A percentile compares a stretch with the other conserved stretches of the same genome.
Evolutionary conservation across 768 basidiomycete species (phyloP).

Genomic region (Phlebiopsis gigantea): DNA sequence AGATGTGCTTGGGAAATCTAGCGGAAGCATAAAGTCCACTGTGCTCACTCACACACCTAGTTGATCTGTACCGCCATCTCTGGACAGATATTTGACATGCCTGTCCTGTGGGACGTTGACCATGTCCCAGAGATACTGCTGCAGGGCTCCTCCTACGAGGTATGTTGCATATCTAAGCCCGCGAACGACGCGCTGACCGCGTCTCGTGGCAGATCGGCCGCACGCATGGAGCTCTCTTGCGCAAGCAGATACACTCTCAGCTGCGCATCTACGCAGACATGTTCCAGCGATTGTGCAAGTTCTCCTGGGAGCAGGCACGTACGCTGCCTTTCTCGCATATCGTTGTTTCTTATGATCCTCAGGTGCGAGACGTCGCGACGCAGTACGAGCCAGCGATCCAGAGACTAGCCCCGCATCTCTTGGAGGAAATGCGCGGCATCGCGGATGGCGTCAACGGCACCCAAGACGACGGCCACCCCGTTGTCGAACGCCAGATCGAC

Average conservation of each 20-base stretch:
- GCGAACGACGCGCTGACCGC: not conserved
- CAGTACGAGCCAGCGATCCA: conserved; percentile 22
- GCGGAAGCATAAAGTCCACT: too few relatives aligned
- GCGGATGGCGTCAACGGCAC: conserved; percentile 22
- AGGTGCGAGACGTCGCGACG: conserved; percentile 23
- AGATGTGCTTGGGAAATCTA: too few relatives aligned
- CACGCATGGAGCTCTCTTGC: conserved; percentile 26
- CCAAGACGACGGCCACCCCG: not conserved
- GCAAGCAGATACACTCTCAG: conserved; percentile 26
- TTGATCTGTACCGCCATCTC: too few relatives aligned
- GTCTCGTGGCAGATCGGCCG: conserved; percentile 23
- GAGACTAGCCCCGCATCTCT: conserved; percentile 24
- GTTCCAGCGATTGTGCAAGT: conserved; percentile 26
- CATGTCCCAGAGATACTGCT: conserved; percentile 7
- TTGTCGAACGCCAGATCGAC: conserved; percentile 12
- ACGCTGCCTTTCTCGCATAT: not conserved
- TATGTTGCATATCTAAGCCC: not conserved
- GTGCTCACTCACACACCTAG: too few relatives aligned
- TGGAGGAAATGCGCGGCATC: conserved; percentile 31
- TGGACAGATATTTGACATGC: too few relatives aligned
- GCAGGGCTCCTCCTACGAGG: conserved; percentile 17
- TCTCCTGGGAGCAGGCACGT: conserved; percentile 24
- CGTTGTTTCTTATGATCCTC: not conserved
- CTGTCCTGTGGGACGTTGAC: not conserved
- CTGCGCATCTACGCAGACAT: conserved; percentile 27